These are phyloP conservation scores for Aspergillus felis DNA, from an alignment of 2,329 filamentous ascomycete species.

Conservation along the genomic window DNA sequence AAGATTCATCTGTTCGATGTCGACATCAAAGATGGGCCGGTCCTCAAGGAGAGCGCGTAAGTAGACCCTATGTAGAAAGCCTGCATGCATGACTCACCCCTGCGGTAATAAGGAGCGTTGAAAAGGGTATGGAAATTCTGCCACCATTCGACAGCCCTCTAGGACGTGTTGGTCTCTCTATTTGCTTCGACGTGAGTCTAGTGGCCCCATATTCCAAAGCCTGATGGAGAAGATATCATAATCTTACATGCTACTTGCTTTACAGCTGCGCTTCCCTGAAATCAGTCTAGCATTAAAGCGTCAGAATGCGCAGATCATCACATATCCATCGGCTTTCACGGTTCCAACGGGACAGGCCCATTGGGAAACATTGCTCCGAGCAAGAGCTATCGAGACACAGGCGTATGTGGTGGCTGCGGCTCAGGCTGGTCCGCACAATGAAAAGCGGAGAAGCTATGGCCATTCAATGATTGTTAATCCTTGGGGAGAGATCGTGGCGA, in stretches of 20 bases:
- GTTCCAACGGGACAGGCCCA: slow-evolving; percentile 79
- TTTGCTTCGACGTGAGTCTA: slow-evolving; percentile 73
- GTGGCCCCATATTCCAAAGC: neutral
- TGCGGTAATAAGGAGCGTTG: slow-evolving; percentile 52
- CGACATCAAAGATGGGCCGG: slow-evolving; percentile 54
- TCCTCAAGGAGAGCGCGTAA: slow-evolving; percentile 58
- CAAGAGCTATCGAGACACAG: slow-evolving; percentile 84
- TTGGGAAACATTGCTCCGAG: slow-evolving; percentile 75
- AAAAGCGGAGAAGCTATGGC: slow-evolving; percentile 76
- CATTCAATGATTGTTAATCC: slow-evolving; percentile 82
- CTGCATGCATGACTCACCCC: neutral
- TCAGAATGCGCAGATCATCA: slow-evolving; percentile 68
- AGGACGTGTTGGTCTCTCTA: slow-evolving; percentile 72
- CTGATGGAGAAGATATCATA: neutral
- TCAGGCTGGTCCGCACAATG: slow-evolving; percentile 71
- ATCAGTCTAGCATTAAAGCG: slow-evolving; percentile 63
- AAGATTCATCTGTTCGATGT: slow-evolving; percentile 90
- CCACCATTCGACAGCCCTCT: slow-evolving; percentile 69
- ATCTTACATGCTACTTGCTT: neutral
- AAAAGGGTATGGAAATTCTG: slow-evolving; percentile 61
- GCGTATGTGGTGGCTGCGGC: slow-evolving; percentile 83
- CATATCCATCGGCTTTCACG: slow-evolving; percentile 89
- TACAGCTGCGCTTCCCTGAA: slow-evolving; percentile 71
- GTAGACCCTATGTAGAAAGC: slow-evolving; percentile 8
- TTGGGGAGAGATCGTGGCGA: slow-evolving; percentile 72